Percentiles rank a stretch among this genome's conserved stretches.
Evolutionary conservation across 768 basidiomycete genomes (phyloP).

Genomic region (Leucocoprinus sp.): DNA sequence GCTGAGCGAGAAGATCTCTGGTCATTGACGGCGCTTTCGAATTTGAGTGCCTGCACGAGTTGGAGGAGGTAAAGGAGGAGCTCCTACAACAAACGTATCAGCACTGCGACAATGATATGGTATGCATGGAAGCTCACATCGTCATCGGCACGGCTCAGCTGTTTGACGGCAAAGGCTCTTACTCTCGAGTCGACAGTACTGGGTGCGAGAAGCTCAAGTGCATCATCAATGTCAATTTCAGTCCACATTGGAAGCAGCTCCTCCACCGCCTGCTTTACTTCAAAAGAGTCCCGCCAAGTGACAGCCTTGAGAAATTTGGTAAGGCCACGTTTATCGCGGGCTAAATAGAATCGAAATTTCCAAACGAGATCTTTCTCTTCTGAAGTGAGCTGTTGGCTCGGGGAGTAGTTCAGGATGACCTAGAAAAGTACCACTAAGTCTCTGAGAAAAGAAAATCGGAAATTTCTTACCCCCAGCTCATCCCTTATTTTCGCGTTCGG

Average conservation of each 20-base stretch:
- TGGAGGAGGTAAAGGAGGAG: conserved; percentile 88
- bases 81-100: conserved; percentile 50
- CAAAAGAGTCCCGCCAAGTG: conserved; percentile 92
- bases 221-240: conserved; percentile 94
- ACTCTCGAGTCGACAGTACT: conserved; percentile 87
- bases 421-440: conserved; percentile 20
- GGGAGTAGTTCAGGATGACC: conserved; percentile 88
- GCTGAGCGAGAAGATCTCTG: conserved; percentile 68
- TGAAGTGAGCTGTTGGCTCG: conserved; percentile 75
- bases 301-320: conserved; percentile 98
- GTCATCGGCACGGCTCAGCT: conserved; percentile 86
- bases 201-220: conserved; percentile 89
- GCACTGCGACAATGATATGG: background rate
- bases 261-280: conserved; percentile 97
- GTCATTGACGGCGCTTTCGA: conserved; percentile 77
- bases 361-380: conserved; percentile 96
- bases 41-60: conserved; percentile 95
- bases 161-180: conserved; percentile 87
- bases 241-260: conserved; percentile 94
- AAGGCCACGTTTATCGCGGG: conserved; percentile 83
- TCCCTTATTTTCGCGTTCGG: conserved; percentile 95
- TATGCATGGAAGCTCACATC: conserved; percentile 33
- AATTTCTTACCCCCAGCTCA: conserved; percentile 68
- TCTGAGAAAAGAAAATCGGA: background rate
- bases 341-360: conserved; percentile 98